Percentiles rank a stretch among this genome's conserved stretches.
Evolutionary conservation across 805 yeast species (phyloP).

Genomic region (Tetrapisispora nanseiensis): DNA sequence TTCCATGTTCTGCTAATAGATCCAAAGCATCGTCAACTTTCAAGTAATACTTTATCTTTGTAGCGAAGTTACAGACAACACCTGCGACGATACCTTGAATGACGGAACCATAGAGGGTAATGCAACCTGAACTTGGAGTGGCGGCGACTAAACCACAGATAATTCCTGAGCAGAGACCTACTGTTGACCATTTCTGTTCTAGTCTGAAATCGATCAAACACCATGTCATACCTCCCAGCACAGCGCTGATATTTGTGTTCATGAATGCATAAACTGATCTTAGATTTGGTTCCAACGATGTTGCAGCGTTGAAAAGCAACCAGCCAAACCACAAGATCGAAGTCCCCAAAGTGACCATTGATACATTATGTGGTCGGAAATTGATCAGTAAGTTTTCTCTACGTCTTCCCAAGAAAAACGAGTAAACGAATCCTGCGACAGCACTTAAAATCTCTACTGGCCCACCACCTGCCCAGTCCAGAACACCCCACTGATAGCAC

Average conservation of each 20-base stretch:
- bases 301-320: slow-evolving; percentile 91
- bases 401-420: slow-evolving; percentile 74
- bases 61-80: slow-evolving; percentile 77
- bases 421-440: slow-evolving; percentile 78
- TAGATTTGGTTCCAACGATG: slow-evolving; percentile 72
- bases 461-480: slow-evolving; percentile 97
- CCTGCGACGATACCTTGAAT: slow-evolving; percentile 77
- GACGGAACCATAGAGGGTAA: slow-evolving; percentile 86
- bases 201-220: slow-evolving; percentile 79
- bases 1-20: slow-evolving; percentile 97
- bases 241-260: slow-evolving; percentile 86
- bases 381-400: slow-evolving; percentile 66
- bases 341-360: slow-evolving; percentile 84
- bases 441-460: slow-evolving; percentile 93
- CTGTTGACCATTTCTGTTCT: slow-evolving; percentile 87
- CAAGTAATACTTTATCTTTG: slow-evolving; percentile 72
- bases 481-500: slow-evolving; percentile 86
- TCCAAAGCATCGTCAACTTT: slow-evolving; percentile 88
- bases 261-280: slow-evolving; percentile 82
- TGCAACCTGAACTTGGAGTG: slow-evolving; percentile 86
- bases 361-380: slow-evolving; percentile 90
- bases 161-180: slow-evolving; percentile 90
- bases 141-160: slow-evolving; percentile 96
- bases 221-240: slow-evolving; percentile 88
- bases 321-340: slow-evolving; percentile 86